Conservation (phyloP, 2,329 filamentous ascomycete species). For the Apiospora phragmitis region DNA sequence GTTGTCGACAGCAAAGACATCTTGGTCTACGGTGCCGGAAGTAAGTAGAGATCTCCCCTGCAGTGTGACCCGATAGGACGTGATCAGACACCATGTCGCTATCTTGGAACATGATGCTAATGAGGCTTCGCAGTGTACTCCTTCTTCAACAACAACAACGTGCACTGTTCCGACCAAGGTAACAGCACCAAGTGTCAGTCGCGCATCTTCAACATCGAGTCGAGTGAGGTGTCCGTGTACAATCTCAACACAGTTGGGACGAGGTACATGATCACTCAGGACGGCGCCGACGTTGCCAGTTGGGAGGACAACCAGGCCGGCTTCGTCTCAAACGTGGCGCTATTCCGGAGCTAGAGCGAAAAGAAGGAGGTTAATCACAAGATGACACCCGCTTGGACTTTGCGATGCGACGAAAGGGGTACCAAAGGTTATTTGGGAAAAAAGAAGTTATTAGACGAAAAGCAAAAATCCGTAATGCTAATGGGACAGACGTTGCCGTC, state of each 20-base stretch:
- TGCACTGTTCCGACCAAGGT: slow-evolving; percentile 43
- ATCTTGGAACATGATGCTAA: neutral
- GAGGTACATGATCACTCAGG: slow-evolving; percentile 39
- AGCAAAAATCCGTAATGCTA: neutral
- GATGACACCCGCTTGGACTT: neutral
- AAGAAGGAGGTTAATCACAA: neutral
- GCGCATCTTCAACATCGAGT: slow-evolving; percentile 37
- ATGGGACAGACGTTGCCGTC: neutral
- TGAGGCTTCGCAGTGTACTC: slow-evolving; percentile 50
- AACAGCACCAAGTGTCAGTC: slow-evolving; percentile 47
- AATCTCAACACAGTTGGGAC: slow-evolving; percentile 48
- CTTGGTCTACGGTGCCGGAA: slow-evolving; percentile 61
- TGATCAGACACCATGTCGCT: neutral
- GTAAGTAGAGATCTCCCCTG: slow-evolving; percentile 19
- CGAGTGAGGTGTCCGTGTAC: slow-evolving; percentile 37
- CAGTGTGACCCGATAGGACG: no score
- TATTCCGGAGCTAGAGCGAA: slow-evolving; percentile 22
- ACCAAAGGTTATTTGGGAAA: neutral
- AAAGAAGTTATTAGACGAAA: neutral
- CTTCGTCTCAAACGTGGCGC: slow-evolving; percentile 38
- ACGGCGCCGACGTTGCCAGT: slow-evolving; percentile 35
- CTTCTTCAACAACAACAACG: slow-evolving; percentile 66
- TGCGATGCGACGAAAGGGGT: neutral
- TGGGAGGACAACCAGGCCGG: slow-evolving; percentile 40
- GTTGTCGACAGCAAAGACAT: slow-evolving; percentile 58